Base-by-base conservation (phyloP, 768 basidiomycete genomes). In the Russula brevipes region DNA sequence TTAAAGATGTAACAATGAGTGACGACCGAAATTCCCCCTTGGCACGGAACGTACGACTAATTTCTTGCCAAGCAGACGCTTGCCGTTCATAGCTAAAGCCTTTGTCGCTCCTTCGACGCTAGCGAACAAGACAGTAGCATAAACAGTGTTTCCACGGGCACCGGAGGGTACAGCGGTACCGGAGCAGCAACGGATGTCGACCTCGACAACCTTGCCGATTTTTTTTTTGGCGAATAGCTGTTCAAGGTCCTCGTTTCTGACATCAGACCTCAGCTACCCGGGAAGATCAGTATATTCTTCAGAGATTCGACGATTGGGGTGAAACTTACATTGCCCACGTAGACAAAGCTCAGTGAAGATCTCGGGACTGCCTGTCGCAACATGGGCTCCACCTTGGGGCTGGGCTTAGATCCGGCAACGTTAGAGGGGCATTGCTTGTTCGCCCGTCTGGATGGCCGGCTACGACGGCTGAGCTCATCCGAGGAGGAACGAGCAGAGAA, bases 251-350 rank as follows among this genome's bases (percentile, higher is more conserved):
- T 69, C 65, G 51, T 74, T 71, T 19, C 72, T 76, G 53, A 79
- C 76, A 2, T 71, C 67, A 10, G 56, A 63, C 61, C 31, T 70
- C 58, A 58, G 71, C 72, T 72, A 46, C 2, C 44, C 54, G 31
- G 14, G 9, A 8, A 16, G 5, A 35, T 63, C 14, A 41, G 52
- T 17, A 30, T 38, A 6, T 35, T 24, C 39, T 51, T 39, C 31
- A n/a, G 30, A 62, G 46, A 45, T 49, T 52, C 33, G 77, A 73
- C 47, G 75, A 69, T 36, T 79, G 53, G 6, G 5, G 3, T 19
- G 12, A 11, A 14, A 75, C 84, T 64, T 67, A 88, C 87, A 69
- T 88, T 88, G 45, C 87, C 86, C 19, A 86, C 82, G 66, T 77
- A 87, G 30, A 83, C 77, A 61, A 74, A 76, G 38, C 70, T 72